Conservation (phyloP, 176 grass and related monocot species). For the Triticum monococcum region DNA sequence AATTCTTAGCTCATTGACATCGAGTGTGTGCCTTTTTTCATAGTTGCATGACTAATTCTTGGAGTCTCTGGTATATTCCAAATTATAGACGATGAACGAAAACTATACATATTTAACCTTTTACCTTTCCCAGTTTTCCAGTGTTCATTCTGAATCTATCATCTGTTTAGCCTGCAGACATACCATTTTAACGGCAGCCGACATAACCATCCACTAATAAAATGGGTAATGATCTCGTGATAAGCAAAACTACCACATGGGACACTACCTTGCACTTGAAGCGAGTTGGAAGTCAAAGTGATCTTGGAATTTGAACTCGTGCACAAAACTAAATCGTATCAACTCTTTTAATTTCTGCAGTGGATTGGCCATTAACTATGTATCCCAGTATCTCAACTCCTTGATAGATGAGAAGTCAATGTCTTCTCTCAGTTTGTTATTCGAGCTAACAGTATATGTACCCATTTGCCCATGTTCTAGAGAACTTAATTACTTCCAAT, state of each 20-base stretch:
- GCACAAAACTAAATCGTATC: constrained; percentile 26
- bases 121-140: background rate
- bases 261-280: constrained; percentile 45
- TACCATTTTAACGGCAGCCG: constrained; percentile 44
- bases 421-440: constrained; percentile 27
- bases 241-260: constrained; percentile 40
- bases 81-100: background rate
- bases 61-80: background rate
- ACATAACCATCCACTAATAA: constrained; percentile 40
- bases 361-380: constrained; percentile 31
- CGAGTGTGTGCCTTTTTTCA: background rate
- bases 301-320: constrained; percentile 30
- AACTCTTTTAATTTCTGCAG: background rate
- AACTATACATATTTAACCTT: background rate
- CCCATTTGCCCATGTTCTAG: constrained; percentile 42
- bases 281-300: constrained; percentile 49
- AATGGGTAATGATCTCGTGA: constrained; percentile 35
- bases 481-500: constrained; percentile 9
- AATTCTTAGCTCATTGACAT: too few relatives aligned
- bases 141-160: background rate
- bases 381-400: constrained; percentile 22
- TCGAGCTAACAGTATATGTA: constrained; percentile 6
- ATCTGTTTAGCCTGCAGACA: constrained; percentile 35
- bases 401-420: constrained; percentile 54
- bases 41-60: background rate